These are phyloP conservation scores for Medicago arabica DNA, from an alignment of 306 rosid species.

Conservation along the genomic window DNA sequence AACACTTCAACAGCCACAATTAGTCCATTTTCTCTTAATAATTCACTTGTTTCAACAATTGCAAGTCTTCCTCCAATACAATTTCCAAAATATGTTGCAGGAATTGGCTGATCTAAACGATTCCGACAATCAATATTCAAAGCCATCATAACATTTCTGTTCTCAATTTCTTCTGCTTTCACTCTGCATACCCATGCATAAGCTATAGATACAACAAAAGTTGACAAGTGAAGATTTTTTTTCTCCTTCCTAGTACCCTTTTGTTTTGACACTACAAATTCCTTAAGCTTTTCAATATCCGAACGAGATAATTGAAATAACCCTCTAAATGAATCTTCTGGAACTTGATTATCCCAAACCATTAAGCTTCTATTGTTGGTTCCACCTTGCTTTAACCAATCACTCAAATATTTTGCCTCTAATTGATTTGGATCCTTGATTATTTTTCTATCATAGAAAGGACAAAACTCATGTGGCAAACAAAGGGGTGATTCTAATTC, in stretches of 20 bases:
- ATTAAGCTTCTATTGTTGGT: slow-evolving; percentile 56
- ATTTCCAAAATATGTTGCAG: slow-evolving; percentile 61
- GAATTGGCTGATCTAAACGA: slow-evolving; percentile 49
- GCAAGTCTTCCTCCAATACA: slow-evolving; percentile 33
- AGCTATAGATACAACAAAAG: slow-evolving; percentile 41
- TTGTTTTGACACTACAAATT: slow-evolving; percentile 23
- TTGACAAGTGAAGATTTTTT: slow-evolving; percentile 46
- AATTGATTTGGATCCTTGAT: slow-evolving; percentile 47
- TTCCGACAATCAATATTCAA: slow-evolving; percentile 43
- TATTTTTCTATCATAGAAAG: slow-evolving; percentile 48
- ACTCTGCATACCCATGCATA: slow-evolving; percentile 44
- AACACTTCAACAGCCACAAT: slow-evolving; percentile 35
- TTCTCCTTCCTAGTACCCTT: not conserved
- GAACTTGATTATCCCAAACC: slow-evolving; percentile 45
- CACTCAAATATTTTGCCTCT: slow-evolving; percentile 13
- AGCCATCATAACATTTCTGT: not conserved
- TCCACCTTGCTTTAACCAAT: slow-evolving; percentile 50
- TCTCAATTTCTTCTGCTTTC: slow-evolving; percentile 40
- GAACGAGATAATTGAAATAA: slow-evolving; percentile 39
- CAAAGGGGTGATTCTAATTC: not conserved
- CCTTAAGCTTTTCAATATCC: slow-evolving; percentile 41
- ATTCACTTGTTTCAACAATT: slow-evolving; percentile 1
- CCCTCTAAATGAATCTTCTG: slow-evolving; percentile 39
- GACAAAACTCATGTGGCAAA: slow-evolving; percentile 34
- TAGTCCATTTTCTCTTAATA: slow-evolving; percentile 45